These are phyloP conservation scores for Diplodia corticola DNA, from an alignment of 2,329 filamentous ascomycete genomes.

Conservation along the genomic window DNA sequence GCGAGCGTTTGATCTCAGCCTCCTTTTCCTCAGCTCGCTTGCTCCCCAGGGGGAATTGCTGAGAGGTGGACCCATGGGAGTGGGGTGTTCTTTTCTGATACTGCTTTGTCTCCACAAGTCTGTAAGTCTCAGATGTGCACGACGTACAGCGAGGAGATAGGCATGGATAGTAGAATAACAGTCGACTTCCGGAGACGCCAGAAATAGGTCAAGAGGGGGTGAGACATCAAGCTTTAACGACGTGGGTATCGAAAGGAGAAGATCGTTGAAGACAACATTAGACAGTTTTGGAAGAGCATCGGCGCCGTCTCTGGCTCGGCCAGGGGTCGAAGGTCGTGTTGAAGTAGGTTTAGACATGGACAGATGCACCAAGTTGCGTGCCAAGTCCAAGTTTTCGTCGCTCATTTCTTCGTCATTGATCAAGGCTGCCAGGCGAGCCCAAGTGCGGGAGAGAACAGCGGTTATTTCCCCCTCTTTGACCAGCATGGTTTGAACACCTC, in stretches of 20 bases:
- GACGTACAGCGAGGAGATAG: constrained; percentile 81
- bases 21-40: constrained; percentile 60
- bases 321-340: constrained; percentile 43
- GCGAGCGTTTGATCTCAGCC: constrained; percentile 64
- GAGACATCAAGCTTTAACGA: constrained; percentile 70
- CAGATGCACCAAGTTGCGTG: constrained; percentile 73
- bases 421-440: constrained; percentile 75
- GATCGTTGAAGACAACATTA: constrained; percentile 67
- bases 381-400: constrained; percentile 77
- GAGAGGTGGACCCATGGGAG: constrained; percentile 61
- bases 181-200: constrained; percentile 72
- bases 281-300: constrained; percentile 43
- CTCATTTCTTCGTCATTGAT: constrained; percentile 73
- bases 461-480: constrained; percentile 87
- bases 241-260: constrained; percentile 77
- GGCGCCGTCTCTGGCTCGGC: constrained; percentile 37
- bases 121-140: constrained; percentile 80
- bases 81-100: constrained; percentile 73
- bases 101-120: constrained; percentile 84
- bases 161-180: constrained; percentile 83
- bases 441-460: constrained; percentile 73
- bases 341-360: constrained; percentile 55
- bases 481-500: constrained; percentile 55
- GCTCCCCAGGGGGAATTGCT: constrained; percentile 63
- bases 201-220: constrained; percentile 83